Conservation (phyloP, 495 filamentous ascomycete genomes). For the Penicillium turbatum region DNA sequence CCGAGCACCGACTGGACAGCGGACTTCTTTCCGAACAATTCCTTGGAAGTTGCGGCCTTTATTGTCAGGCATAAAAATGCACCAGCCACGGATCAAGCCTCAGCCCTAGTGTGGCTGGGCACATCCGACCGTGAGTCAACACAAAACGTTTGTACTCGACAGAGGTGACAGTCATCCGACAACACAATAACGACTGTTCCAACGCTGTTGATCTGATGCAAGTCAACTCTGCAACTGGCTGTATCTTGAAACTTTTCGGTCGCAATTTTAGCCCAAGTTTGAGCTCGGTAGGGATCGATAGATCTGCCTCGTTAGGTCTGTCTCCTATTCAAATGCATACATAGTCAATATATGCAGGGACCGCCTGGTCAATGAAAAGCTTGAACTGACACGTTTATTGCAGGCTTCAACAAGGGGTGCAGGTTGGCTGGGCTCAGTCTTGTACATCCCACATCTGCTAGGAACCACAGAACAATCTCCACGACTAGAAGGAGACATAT, state of each 20-base stretch:
- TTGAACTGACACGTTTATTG: neutral
- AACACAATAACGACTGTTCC: neutral
- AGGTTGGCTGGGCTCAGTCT: neutral
- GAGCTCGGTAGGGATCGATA: constrained; percentile 5
- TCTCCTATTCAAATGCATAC: neutral
- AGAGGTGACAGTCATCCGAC: neutral
- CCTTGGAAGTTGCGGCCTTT: neutral
- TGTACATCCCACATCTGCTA: neutral
- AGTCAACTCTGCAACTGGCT: constrained; percentile 7
- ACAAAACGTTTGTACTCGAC: constrained; percentile 7
- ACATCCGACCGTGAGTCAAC: constrained; percentile 20
- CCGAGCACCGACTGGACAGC: constrained; percentile 11
- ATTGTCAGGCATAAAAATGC: neutral
- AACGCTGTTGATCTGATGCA: constrained; percentile 20
- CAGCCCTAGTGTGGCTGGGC: constrained; percentile 17
- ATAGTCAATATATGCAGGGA: constrained; percentile 4
- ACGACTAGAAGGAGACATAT: neutral
- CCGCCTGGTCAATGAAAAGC: neutral
- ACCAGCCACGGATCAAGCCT: constrained; percentile 5
- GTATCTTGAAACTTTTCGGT: constrained; percentile 14
- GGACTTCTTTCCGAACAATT: constrained; percentile 17
- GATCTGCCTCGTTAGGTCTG: neutral
- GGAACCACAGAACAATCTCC: constrained; percentile 1
- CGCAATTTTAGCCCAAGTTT: constrained; percentile 16
- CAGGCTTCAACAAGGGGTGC: neutral